Evolutionary conservation across 345 rosid species (phyloP).

Genomic region (Melaleuca quinquenervia): DNA sequence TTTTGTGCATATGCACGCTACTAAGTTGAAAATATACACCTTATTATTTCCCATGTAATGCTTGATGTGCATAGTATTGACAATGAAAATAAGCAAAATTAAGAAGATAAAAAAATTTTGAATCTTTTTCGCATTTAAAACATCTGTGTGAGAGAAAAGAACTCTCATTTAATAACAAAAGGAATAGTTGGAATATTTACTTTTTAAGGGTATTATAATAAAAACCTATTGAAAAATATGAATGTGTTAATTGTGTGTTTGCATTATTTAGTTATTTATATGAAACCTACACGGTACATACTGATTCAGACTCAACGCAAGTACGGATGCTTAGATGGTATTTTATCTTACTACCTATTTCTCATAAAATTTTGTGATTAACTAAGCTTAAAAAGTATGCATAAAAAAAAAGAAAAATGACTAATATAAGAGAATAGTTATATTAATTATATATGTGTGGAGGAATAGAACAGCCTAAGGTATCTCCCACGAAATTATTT

Average conservation of each 20-base stretch:
- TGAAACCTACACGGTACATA: background rate
- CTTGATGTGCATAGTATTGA: background rate
- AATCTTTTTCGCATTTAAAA: background rate
- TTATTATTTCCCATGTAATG: background rate
- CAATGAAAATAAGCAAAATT: background rate
- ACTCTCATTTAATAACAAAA: background rate
- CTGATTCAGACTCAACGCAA: background rate
- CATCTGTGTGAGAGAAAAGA: background rate
- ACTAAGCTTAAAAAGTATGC: background rate
- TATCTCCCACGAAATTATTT: background rate
- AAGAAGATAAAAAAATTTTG: background rate
- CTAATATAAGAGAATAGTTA: background rate
- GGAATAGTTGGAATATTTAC: background rate
- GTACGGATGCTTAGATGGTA: background rate
- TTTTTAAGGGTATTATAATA: background rate
- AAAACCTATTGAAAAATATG: background rate
- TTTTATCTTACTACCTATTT: background rate
- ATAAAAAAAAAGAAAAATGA: background rate
- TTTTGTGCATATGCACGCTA: background rate
- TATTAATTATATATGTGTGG: background rate
- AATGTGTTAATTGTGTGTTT: accelerated
- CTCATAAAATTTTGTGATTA: accelerated
- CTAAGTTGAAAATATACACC: background rate
- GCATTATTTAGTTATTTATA: background rate
- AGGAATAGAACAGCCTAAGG: background rate